Evolutionary conservation across 78 protist genomes (phyloP).

Genomic region (Dictyostelium firmibasis): DNA sequence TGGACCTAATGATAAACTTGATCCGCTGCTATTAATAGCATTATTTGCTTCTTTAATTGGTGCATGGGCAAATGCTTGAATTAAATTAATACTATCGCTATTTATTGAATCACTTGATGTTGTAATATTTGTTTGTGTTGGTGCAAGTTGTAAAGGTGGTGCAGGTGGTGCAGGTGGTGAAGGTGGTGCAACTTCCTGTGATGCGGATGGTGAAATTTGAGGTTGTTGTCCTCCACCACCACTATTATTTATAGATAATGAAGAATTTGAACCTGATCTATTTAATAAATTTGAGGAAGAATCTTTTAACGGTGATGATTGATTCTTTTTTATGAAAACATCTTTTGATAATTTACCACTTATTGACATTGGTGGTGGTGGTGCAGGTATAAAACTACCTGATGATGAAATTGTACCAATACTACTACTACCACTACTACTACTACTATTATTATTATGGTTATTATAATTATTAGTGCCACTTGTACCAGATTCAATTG

Average conservation of each 20-base stretch:
- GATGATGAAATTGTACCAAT: neutral
- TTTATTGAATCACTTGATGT: neutral
- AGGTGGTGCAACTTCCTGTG: neutral
- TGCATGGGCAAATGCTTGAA: neutral
- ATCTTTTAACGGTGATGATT: neutral
- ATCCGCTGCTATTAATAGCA: too few species aligned
- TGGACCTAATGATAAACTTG: neutral
- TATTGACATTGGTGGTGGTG: slow-evolving; percentile 3
- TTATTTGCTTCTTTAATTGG: neutral
- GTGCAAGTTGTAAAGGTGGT: neutral
- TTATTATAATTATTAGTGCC: too few species aligned
- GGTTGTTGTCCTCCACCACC: neutral
- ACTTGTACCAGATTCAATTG: neutral
- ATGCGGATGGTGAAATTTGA: neutral
- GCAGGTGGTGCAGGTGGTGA: neutral
- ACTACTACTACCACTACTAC: neutral
- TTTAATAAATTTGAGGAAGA: neutral
- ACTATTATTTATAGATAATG: neutral
- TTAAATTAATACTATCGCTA: neutral
- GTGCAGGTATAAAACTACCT: neutral
- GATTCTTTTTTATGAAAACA: neutral
- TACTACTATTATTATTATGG: neutral
- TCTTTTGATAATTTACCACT: slow-evolving; percentile 23
- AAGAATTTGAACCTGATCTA: neutral
- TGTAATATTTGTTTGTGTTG: neutral